phyloP scores from a whole-genome alignment of 164 flowering plant species.

The Paratinospora sagittata region DNA sequence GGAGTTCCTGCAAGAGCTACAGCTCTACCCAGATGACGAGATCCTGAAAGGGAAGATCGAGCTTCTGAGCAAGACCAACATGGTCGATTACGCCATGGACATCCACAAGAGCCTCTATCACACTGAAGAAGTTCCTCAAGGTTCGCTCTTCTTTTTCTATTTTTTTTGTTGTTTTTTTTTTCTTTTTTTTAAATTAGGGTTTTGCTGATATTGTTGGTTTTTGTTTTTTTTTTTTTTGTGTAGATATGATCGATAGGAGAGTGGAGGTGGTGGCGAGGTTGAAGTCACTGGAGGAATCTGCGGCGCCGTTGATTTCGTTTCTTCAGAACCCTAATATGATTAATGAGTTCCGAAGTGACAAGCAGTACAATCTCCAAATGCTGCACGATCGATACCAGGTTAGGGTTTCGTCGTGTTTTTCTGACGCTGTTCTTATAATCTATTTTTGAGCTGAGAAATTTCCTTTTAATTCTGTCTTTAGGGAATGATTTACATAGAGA shows the following conservation, averaged over 20 bases:
- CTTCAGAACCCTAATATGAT: slow-evolving; percentile 66
- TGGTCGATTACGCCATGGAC: slow-evolving; percentile 99
- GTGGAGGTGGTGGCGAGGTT: slow-evolving; percentile 74
- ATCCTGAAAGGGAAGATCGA: slow-evolving; percentile 83
- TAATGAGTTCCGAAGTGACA: slow-evolving; percentile 75
- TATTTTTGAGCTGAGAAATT: too few relatives aligned
- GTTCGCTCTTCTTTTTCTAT: too few relatives aligned
- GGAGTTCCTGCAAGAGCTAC: slow-evolving; percentile 76
- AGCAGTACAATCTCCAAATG: slow-evolving; percentile 90
- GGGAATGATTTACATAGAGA: too few relatives aligned
- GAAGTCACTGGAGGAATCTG: slow-evolving; percentile 79
- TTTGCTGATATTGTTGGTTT: slow-evolving; percentile 13
- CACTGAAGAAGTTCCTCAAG: slow-evolving; percentile 92
- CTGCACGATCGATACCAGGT: slow-evolving; percentile 89
- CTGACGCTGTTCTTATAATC: neutral
- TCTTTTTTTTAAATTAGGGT: slow-evolving; percentile 1
- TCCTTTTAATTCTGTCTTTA: too few relatives aligned
- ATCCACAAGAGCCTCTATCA: slow-evolving; percentile 82
- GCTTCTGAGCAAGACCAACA: slow-evolving; percentile 84
- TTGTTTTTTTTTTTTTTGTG: slow-evolving; percentile 8
- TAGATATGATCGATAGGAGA: slow-evolving; percentile 89
- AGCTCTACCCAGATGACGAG: slow-evolving; percentile 58
- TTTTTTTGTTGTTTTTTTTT: neutral
- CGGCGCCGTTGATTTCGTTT: slow-evolving; percentile 67
- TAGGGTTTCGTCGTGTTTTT: neutral